Evolutionary conservation across 345 rosid genomes (phyloP), one percentile per base, ranked within the genome.

Genomic region (Geranium rotundifolium): DNA sequence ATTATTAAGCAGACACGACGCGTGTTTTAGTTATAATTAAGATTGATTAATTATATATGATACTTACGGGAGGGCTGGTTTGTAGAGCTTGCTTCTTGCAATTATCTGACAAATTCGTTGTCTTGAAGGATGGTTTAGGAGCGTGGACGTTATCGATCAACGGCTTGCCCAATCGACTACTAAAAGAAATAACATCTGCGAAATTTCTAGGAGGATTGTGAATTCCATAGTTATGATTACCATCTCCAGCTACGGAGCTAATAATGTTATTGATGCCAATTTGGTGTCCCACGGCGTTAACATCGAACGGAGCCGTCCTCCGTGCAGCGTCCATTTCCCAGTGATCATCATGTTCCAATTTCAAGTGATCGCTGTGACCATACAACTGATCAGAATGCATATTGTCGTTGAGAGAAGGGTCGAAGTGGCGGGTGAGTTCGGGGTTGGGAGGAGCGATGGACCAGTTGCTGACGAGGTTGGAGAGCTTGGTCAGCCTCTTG

Each of bases 381-480:
- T 23, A 23, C 1, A 23, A 2, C 1, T 23, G 27, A 23, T 23
- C 1, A 23, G 27, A 23, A 23, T 23, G 27, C 27, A 23, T 23
- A 23, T 23, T 23, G 27, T 23, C 1, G 46, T 56, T 75, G 66
- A 79, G 65, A 49, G 87, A 79, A 50, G 76, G 70, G 61, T 71
- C 74, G 5, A 76, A 61, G 15, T 68, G 71, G 56, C 58, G 71
- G 27, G 65, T 62, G 60, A 79, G 66, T 67, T 84, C 79, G 1
- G 78, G 73, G 69, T 79, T 78, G 0, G 90, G 89, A 6, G 89
- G 90, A 1, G 89, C 90, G 57, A 87, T 84, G 0, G 87, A 81
- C 91, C 88, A 87, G 74, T 83, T 80, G 71, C 76, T 77, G 62
- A 83, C 88, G 54, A 79, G 73, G 65, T 77, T 82, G 17, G 84